Conservation (phyloP, 331 rosid species). For the Saraca asoca region DNA sequence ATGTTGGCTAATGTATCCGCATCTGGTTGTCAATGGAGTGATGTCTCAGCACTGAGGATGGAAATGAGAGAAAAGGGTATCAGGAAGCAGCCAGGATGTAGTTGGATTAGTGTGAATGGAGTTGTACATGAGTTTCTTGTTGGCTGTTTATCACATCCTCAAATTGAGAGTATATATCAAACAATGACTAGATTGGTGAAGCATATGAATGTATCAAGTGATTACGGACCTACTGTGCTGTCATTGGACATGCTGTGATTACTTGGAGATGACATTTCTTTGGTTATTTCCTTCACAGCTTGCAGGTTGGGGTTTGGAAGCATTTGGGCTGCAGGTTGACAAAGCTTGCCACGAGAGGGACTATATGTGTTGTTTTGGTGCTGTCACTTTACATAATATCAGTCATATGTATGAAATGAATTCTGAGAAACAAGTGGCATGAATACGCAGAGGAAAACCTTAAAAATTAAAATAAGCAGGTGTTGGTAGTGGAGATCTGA, state of each 20-base stretch:
- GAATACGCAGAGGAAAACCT: no score
- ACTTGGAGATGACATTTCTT: not conserved
- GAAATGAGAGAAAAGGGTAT: constrained; percentile 61
- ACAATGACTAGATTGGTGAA: constrained; percentile 51
- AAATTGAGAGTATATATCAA: constrained; percentile 37
- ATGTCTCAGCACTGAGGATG: constrained; percentile 45
- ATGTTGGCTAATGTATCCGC: constrained; percentile 70
- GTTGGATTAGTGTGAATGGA: constrained; percentile 66
- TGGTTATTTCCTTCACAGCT: not conserved
- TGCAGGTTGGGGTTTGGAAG: constrained; percentile 1
- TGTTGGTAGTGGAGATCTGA: no score
- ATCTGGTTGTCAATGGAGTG: constrained; percentile 48
- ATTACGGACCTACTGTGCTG: constrained; percentile 1
- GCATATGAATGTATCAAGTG: constrained; percentile 46
- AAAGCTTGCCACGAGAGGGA: no score
- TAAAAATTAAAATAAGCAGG: no score
- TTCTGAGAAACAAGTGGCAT: not conserved
- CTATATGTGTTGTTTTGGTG: not conserved
- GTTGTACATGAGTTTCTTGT: constrained; percentile 62
- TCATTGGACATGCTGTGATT: constrained; percentile 9
- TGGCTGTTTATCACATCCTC: constrained; percentile 47
- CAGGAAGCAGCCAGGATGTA: constrained; percentile 59
- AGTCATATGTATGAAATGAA: not conserved
- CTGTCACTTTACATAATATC: not conserved
- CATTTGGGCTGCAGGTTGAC: no score